These are phyloP conservation scores for Nannochloropsis salina DNA, from an alignment of 108 stramenopile genomes.

Conservation along the genomic window DNA sequence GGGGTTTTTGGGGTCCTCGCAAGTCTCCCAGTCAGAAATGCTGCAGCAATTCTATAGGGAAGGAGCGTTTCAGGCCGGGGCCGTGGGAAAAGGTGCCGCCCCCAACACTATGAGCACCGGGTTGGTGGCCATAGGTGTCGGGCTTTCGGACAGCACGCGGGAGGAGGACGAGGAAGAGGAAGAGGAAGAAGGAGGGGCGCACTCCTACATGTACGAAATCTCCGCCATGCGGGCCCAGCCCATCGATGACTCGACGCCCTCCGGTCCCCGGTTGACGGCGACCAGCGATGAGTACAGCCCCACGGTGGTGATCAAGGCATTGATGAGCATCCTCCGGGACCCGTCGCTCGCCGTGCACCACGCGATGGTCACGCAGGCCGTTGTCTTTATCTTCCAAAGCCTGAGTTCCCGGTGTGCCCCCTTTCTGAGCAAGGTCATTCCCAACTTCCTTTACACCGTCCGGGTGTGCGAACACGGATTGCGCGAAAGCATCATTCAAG, in stretches of 20 bases:
- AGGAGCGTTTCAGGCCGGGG: background rate
- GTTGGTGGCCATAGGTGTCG: background rate
- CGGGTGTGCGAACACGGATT: constrained; percentile 66
- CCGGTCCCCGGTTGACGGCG: constrained; percentile 51
- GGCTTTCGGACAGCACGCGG: background rate
- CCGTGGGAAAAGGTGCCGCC: background rate
- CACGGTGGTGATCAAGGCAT: constrained; percentile 77
- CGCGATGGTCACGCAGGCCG: constrained; percentile 77
- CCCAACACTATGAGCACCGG: constrained; percentile 22
- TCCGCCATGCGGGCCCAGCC: constrained; percentile 79
- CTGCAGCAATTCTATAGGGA: constrained; percentile 15
- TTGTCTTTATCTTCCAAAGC: constrained; percentile 85
- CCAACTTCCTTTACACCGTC: constrained; percentile 72
- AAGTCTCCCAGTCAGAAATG: background rate
- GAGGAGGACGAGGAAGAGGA: background rate
- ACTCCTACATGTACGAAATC: constrained; percentile 79
- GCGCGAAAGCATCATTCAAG: constrained; percentile 78
- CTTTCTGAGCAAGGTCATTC: constrained; percentile 75
- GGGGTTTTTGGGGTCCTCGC: background rate
- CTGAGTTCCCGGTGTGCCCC: constrained; percentile 77
- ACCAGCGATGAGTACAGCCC: constrained; percentile 80
- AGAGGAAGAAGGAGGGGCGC: constrained; percentile 56
- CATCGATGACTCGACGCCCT: constrained; percentile 49
- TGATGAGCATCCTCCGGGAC: constrained; percentile 80
- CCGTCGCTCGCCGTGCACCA: constrained; percentile 79